phyloP scores from a whole-genome alignment of 495 filamentous ascomycete species.

The Annulohypoxylon maeteangense region DNA sequence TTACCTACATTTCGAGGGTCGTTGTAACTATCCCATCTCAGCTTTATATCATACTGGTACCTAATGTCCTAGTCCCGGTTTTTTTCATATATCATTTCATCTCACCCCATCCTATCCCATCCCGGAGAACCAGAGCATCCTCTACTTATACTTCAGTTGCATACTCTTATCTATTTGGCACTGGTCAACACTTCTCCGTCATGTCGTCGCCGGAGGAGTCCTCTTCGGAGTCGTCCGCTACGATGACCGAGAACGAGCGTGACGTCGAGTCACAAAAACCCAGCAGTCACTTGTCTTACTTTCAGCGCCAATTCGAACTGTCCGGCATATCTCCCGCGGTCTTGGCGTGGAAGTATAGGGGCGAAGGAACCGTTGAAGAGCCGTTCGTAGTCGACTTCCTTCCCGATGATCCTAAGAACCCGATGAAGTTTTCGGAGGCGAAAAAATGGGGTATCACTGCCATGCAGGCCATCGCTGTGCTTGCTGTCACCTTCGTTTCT shows the following conservation, averaged over 20 bases:
- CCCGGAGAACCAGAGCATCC: background rate
- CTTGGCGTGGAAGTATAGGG: slow-evolving; percentile 68
- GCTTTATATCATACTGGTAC: slow-evolving; percentile 11
- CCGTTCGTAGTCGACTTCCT: slow-evolving; percentile 82
- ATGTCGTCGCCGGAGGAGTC: slow-evolving; percentile 32
- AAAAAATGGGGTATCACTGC: slow-evolving; percentile 80
- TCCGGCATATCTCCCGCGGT: slow-evolving; percentile 58
- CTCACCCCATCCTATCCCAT: background rate
- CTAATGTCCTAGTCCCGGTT: background rate
- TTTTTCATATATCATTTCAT: too few relatives aligned
- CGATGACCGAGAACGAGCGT: slow-evolving; percentile 28
- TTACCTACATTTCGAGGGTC: background rate
- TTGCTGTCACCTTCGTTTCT: slow-evolving; percentile 80
- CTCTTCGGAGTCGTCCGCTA: slow-evolving; percentile 41
- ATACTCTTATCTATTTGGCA: background rate
- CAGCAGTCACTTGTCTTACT: slow-evolving; percentile 34
- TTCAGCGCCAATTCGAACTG: slow-evolving; percentile 49
- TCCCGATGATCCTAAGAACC: slow-evolving; percentile 75
- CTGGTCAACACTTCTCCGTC: background rate
- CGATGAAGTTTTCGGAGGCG: slow-evolving; percentile 67
- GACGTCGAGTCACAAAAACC: slow-evolving; percentile 34
- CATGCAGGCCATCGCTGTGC: slow-evolving; percentile 71
- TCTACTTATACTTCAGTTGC: background rate
- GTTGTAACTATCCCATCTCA: background rate
- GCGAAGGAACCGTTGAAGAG: slow-evolving; percentile 76